A percentile compares a stretch with the other conserved stretches of the same genome.
These are phyloP conservation scores for Pythium graminicola DNA, from an alignment of 352 stramenopile species.

Conservation along the genomic window DNA sequence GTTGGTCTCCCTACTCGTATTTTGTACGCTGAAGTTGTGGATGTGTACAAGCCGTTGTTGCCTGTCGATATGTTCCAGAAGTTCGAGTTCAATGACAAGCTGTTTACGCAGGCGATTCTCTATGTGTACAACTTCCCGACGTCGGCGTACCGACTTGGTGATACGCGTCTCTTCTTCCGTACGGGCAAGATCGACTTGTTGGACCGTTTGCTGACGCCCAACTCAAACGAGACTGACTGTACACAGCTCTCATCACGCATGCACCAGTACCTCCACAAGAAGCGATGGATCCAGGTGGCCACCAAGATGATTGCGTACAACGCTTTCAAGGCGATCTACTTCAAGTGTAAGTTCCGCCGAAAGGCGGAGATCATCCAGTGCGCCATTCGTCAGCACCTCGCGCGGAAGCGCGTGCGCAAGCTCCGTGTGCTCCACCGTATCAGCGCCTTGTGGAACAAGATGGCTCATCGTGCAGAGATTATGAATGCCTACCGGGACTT, in stretches of 20 bases:
- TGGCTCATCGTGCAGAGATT: constrained; percentile 58
- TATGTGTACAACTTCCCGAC: constrained; percentile 72
- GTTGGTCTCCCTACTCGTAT: constrained; percentile 81
- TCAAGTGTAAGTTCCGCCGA: constrained; percentile 58
- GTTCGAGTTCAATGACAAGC: constrained; percentile 80
- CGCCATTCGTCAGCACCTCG: constrained; percentile 64
- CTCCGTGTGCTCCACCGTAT: constrained; percentile 56
- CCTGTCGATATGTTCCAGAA: constrained; percentile 51
- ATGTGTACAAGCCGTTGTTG: constrained; percentile 72
- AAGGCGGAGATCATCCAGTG: constrained; percentile 76
- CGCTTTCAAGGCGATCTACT: constrained; percentile 61
- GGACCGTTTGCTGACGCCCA: constrained; percentile 65
- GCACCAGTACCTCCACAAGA: constrained; percentile 63
- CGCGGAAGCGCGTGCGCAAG: constrained; percentile 59
- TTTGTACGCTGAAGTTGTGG: constrained; percentile 78
- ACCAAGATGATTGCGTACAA: constrained; percentile 72
- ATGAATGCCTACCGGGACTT: constrained; percentile 72
- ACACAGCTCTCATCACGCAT: constrained; percentile 31
- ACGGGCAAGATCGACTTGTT: constrained; percentile 83
- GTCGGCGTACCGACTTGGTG: constrained; percentile 67
- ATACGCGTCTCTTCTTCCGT: constrained; percentile 79
- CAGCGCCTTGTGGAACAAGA: constrained; percentile 52
- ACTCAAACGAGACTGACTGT: constrained; percentile 19
- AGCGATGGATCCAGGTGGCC: constrained; percentile 65
- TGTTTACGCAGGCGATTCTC: constrained; percentile 82